Percentiles rank a stretch among this genome's conserved stretches.
Conservation (phyloP, 208 protist species). For the Wallacemonas sp. region DNA sequence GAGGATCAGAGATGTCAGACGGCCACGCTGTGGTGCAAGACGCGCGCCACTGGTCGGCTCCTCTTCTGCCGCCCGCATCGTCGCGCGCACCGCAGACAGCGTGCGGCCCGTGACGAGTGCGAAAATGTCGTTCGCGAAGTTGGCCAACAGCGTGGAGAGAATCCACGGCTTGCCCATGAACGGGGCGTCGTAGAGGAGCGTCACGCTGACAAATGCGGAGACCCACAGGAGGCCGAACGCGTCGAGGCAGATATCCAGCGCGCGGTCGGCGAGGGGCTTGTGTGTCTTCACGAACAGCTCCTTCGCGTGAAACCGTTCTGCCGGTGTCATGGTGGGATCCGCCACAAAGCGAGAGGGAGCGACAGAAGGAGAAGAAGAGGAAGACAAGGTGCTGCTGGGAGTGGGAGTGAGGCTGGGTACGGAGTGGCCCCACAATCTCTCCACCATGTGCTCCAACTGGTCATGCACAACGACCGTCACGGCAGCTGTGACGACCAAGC, state of each 20-base stretch:
- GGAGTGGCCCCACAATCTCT: no score
- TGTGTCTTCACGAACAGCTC: constrained; percentile 63
- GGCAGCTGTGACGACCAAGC: constrained; percentile 59
- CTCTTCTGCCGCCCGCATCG: constrained; percentile 3
- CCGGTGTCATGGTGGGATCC: not conserved
- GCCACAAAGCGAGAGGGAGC: not conserved
- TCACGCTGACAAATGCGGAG: constrained; percentile 43
- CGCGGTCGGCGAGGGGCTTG: constrained; percentile 64
- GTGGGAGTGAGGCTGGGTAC: no score
- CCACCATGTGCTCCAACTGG: constrained; percentile 37
- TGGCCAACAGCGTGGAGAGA: constrained; percentile 53
- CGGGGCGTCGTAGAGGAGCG: constrained; percentile 57
- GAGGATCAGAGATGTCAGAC: constrained; percentile 19
- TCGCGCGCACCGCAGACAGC: constrained; percentile 12
- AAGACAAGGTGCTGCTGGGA: not conserved
- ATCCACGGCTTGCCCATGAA: constrained; percentile 59
- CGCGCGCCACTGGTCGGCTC: not conserved
- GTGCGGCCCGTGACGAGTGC: constrained; percentile 67
- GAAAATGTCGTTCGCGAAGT: constrained; percentile 83
- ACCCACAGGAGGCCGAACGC: constrained; percentile 86
- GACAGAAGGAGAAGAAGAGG: not conserved
- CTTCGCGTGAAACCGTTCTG: constrained; percentile 53
- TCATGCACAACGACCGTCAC: constrained; percentile 64
- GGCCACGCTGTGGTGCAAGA: not conserved
- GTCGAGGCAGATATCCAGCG: constrained; percentile 84